phyloP scores from a whole-genome alignment of 176 grass and related monocot genomes.

The Carex kokanica region DNA sequence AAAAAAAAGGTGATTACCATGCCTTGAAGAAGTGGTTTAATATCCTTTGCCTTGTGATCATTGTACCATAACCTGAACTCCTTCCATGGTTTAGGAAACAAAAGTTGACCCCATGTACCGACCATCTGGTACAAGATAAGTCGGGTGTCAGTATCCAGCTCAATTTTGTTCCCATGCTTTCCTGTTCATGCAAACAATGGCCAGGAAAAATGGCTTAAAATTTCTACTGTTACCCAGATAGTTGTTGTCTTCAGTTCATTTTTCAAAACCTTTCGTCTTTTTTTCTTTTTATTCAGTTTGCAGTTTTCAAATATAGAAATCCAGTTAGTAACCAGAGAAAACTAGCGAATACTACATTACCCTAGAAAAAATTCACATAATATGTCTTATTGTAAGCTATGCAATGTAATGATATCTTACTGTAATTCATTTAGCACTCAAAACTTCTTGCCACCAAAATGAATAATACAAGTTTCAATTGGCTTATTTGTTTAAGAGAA shows the following conservation, averaged over 20 bases:
- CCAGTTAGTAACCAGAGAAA: neutral
- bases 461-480: neutral
- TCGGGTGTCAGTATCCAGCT: conserved; percentile 53
- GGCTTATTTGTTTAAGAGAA: neutral
- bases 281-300: neutral
- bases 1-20: conserved; percentile 60
- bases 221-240: neutral
- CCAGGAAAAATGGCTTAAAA: neutral
- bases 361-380: neutral
- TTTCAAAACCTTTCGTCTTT: neutral
- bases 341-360: neutral
- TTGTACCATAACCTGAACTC: conserved; percentile 95
- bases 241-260: neutral
- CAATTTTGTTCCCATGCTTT: conserved; percentile 92
- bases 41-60: conserved; percentile 75
- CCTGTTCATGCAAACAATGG: conserved; percentile 37
- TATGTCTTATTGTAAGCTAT: neutral
- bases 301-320: neutral
- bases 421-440: neutral
- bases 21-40: conserved; percentile 91
- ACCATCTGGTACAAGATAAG: conserved; percentile 99
- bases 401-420: neutral
- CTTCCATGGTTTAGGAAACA: conserved; percentile 99
- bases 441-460: neutral
- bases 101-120: conserved; percentile 97